A percentile compares a stretch with the other conserved stretches of the same genome.
phyloP scores from a whole-genome alignment of 352 stramenopile genomes.

The Phytophthora pistaciae region DNA sequence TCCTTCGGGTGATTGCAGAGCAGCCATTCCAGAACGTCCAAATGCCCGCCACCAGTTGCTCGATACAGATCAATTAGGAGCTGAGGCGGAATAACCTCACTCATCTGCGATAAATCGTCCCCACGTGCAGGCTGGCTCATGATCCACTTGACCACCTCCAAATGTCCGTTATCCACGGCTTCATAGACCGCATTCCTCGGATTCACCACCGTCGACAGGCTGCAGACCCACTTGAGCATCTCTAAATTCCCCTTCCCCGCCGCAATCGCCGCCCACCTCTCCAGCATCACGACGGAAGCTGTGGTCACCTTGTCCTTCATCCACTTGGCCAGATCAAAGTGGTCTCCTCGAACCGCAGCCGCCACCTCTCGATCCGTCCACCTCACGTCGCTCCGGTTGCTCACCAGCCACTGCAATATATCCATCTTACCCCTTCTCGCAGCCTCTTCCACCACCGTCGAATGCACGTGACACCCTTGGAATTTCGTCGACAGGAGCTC shows the following conservation, averaged over 20 bases:
- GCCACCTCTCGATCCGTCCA: constrained; percentile 9
- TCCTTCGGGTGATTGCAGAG: constrained; percentile 3
- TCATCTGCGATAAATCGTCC: neutral
- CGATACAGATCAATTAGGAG: constrained; percentile 7
- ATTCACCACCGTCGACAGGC: constrained; percentile 1
- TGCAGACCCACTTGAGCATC: constrained; percentile 29
- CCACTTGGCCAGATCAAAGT: constrained; percentile 26
- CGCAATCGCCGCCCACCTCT: constrained; percentile 10
- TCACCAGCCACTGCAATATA: constrained; percentile 19
- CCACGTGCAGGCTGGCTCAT: neutral
- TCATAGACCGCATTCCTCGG: neutral
- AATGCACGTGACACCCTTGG: constrained; percentile 2
- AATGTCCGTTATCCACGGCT: constrained; percentile 14
- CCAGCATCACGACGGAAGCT: constrained; percentile 1
- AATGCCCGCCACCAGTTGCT: constrained; percentile 9
- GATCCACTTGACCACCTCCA: constrained; percentile 25
- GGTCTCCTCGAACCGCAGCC: constrained; percentile 8
- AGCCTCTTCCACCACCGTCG: constrained; percentile 11
- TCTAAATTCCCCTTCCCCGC: constrained; percentile 12
- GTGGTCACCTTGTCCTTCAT: constrained; percentile 3
- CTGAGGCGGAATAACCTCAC: neutral
- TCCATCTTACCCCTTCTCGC: neutral
- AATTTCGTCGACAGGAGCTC: constrained; percentile 14
- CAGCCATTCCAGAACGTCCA: constrained; percentile 17
- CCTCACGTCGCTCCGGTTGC: constrained; percentile 4